Conservation (phyloP, 176 grass and related monocot genomes). For the Saccharum spontaneum region DNA sequence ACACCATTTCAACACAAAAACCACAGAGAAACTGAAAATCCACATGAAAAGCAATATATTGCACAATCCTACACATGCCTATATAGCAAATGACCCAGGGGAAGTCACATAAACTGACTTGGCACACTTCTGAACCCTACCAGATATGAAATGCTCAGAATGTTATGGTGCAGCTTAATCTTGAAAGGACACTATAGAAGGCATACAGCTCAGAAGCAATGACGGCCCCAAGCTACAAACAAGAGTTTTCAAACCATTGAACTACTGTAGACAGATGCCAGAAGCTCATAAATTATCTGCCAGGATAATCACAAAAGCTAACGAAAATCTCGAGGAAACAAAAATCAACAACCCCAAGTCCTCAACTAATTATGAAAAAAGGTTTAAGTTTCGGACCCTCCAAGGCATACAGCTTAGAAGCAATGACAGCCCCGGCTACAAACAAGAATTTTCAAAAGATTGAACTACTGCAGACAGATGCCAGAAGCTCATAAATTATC, state of each 20-base stretch:
- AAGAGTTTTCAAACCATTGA: background rate
- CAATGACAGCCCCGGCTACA: background rate
- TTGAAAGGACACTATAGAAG: background rate
- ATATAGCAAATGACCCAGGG: background rate
- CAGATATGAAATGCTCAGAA: background rate
- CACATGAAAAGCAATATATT: background rate
- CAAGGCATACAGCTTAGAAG: background rate
- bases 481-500: conserved; percentile 26
- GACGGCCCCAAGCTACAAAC: background rate
- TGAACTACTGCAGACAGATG: background rate
- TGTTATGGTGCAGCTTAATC: background rate
- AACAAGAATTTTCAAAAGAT: background rate
- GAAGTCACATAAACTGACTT: conserved; percentile 12
- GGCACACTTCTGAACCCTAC: background rate
- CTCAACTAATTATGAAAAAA: background rate
- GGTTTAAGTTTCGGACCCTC: conserved; percentile 4
- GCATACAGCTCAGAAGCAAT: conserved; percentile 26
- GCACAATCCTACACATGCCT: background rate
- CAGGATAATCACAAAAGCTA: background rate
- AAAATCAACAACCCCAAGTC: background rate
- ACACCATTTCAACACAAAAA: conserved; percentile 11
- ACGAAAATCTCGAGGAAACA: background rate
- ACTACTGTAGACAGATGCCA: background rate
- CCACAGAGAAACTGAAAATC: background rate
- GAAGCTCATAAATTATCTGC: conserved; percentile 21